Conservation (phyloP, 176 grass and related monocot genomes). For the Musa beccarii region DNA sequence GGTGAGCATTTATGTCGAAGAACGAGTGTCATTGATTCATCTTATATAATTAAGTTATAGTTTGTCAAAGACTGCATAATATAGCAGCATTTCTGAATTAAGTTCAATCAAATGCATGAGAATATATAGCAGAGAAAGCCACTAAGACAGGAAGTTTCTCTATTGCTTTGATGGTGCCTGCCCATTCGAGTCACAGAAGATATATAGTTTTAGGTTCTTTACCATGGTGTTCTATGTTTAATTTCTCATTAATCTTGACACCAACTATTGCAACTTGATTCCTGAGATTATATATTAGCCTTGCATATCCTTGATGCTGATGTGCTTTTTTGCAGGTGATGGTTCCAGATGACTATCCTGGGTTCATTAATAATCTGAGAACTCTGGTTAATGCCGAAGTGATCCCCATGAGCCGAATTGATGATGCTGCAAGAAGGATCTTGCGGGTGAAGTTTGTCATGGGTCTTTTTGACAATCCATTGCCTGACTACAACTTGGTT, state of each 20-base stretch:
- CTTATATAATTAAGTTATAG: no score
- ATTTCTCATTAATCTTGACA: no score
- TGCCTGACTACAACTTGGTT: neutral
- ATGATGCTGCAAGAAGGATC: conserved; percentile 10
- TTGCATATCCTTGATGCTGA: neutral
- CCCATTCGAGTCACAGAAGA: no score
- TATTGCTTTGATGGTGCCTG: no score
- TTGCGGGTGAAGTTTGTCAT: conserved; percentile 3
- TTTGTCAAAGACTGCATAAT: no score
- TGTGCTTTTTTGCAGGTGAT: neutral
- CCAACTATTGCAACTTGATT: no score
- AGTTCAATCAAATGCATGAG: no score
- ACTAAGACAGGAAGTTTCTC: no score
- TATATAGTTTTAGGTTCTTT: no score
- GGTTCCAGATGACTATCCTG: conserved; percentile 7
- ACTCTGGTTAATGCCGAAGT: neutral
- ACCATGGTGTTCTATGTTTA: no score
- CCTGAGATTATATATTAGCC: neutral
- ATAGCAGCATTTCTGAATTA: no score
- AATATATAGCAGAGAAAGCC: no score
- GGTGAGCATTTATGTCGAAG: neutral
- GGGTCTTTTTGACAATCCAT: neutral
- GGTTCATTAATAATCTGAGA: neutral
- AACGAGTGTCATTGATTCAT: neutral
- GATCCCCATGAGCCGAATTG: conserved; percentile 15